Evolutionary conservation across 176 grass and related monocot genomes (phyloP), one percentile per base, ranked within the genome.

Genomic region (Tuctoria greenei): DNA sequence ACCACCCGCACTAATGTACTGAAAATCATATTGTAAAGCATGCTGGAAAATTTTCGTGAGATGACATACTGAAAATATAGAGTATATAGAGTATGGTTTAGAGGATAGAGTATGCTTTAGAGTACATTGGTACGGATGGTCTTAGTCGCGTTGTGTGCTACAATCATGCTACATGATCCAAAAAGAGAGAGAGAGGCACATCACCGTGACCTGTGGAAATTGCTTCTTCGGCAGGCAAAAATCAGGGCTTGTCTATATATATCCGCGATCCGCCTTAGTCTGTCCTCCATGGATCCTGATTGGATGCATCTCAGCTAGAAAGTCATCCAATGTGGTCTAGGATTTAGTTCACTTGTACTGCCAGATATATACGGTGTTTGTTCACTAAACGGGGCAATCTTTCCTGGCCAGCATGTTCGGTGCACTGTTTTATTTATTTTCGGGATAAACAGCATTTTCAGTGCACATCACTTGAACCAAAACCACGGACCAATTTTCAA

Each of bases 261-360:
- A n/a, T n/a, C n/a, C n/a, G n/a, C n/a, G n/a, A n/a, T 74, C 0
- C 28, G 10, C 6, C 64, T 20, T 49, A 46, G n/a, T 58, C 21
- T 25, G 54, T 75, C 60, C 5, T 39, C 13, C 47, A 69, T 18
- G 37, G 66, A 44, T 71, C 57, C 20, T 60, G 47, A 46, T 39
- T 47, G 13, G 31, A 23, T 64, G 78, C 78, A 57, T 41, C 2
- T 75, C 7, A 49, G 51, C 56, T 73, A 79, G 24, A 49, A 77
- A 60, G 40, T 38, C 52, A 74, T 68, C 16, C 55, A 52, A 34
- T 10, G 10, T 37, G 84, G 35, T 15, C 25, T 69, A 3, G 43
- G 9, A 18, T 69, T 40, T 49, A 39, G 10, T 26, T 37, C 2
- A 7, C 36, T 40, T 41, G 36, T 31, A 50, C 16, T 50, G 21